phyloP scores from a whole-genome alignment of 2,329 filamentous ascomycete species.

The Colletotrichum sansevieriae region DNA sequence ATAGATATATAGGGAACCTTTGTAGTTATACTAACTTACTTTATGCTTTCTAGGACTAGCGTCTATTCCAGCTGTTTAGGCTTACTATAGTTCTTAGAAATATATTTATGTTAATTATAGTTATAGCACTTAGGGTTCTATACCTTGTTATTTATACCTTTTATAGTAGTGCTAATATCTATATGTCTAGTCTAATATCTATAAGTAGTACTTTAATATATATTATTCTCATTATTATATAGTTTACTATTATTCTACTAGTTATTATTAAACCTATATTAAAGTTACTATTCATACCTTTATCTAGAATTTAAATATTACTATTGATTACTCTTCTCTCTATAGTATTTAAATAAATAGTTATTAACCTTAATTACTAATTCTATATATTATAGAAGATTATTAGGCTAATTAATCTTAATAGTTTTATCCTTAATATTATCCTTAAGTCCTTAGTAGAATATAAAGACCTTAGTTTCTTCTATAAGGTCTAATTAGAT shows the following conservation, averaged over 20 bases:
- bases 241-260: not conserved
- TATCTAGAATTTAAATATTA: not conserved
- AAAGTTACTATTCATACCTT: not conserved
- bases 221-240: not conserved
- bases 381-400: not conserved
- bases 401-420: not conserved
- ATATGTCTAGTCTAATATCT: not conserved
- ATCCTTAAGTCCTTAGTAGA: not conserved
- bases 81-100: not conserved
- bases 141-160: not conserved
- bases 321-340: not conserved
- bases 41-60: not conserved
- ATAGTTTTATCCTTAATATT: not conserved
- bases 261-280: not conserved
- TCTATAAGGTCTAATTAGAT: not conserved
- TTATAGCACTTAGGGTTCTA: not conserved
- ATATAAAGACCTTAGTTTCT: not conserved
- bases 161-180: not conserved
- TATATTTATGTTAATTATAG: not conserved
- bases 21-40: not conserved
- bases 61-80: not conserved
- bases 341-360: not conserved
- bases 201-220: not conserved
- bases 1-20: not conserved
- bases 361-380: not conserved